Evolutionary conservation across 805 yeast genomes (phyloP).

Genomic region (Ogataea salicorniae): DNA sequence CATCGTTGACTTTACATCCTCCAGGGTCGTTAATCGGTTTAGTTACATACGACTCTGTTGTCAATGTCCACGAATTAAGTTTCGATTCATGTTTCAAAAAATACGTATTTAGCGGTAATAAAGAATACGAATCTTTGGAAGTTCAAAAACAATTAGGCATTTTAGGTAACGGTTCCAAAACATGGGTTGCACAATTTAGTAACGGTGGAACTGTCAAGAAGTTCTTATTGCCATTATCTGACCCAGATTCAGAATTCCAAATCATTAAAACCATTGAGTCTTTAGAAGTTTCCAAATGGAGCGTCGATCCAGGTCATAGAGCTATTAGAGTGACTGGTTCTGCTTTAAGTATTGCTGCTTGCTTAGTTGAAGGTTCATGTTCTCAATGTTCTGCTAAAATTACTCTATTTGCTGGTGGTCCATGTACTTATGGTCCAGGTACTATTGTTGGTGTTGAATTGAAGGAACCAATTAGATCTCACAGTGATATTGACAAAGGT

Average conservation of each 20-base stretch:
- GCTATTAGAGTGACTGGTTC: conserved; percentile 91
- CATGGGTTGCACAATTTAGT: conserved; percentile 39
- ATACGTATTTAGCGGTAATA: conserved; percentile 83
- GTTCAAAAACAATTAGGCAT: conserved; percentile 35
- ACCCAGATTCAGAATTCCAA: conserved; percentile 65
- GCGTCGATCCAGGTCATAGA: conserved; percentile 75
- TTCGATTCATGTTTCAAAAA: conserved; percentile 65
- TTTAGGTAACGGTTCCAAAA: conserved; percentile 30
- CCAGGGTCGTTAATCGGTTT: conserved; percentile 86
- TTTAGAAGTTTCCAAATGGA: conserved; percentile 63
- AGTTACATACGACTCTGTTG: conserved; percentile 85
- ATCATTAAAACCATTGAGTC: conserved; percentile 75
- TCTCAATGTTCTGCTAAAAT: conserved; percentile 86
- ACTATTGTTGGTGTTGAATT: conserved; percentile 85
- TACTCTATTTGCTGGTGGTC: conserved; percentile 89
- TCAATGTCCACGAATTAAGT: conserved; percentile 76
- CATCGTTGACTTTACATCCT: conserved; percentile 75
- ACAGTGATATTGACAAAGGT: conserved; percentile 92
- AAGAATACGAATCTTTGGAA: conserved; percentile 53
- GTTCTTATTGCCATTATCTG: conserved; percentile 31
- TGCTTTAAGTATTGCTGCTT: conserved; percentile 80
- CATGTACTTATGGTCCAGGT: conserved; percentile 94
- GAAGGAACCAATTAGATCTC: conserved; percentile 96
- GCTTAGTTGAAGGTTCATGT: conserved; percentile 74
- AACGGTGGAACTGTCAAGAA: conserved; percentile 36